Conservation (phyloP, 1,284 basidiomycete species). For the Mycena sp. region DNA sequence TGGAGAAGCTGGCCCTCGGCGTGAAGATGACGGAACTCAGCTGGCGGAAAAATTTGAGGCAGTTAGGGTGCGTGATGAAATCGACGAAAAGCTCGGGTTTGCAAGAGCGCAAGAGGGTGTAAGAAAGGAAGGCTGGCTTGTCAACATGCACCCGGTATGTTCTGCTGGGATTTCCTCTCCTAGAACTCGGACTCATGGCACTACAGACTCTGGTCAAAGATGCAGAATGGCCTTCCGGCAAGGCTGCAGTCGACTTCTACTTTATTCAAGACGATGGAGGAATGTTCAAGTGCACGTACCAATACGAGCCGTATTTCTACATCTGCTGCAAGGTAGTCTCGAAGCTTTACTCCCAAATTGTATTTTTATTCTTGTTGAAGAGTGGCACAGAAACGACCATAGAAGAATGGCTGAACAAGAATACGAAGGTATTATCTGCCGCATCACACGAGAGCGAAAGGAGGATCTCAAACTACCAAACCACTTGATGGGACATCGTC, state of each 20-base stretch:
- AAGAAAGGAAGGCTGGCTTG: constrained; percentile 88
- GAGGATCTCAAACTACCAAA: constrained; percentile 97
- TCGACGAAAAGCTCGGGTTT: constrained; percentile 96
- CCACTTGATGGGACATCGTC: constrained; percentile 92
- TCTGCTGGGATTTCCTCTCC: constrained; percentile 7
- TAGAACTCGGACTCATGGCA: background rate
- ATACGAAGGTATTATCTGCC: constrained; percentile 88
- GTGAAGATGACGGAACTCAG: constrained; percentile 89
- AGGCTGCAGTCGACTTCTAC: constrained; percentile 95
- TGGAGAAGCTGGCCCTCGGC: constrained; percentile 57
- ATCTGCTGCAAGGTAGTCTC: constrained; percentile 86
- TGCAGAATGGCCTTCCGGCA: constrained; percentile 81
- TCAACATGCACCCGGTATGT: constrained; percentile 98
- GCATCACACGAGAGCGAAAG: constrained; percentile 85
- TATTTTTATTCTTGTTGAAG: constrained; percentile 50
- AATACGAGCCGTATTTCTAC: constrained; percentile 95
- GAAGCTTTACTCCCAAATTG: background rate
- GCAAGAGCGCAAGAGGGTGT: constrained; percentile 79
- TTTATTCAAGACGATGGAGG: constrained; percentile 97
- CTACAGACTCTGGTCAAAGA: constrained; percentile 86
- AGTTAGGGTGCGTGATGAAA: constrained; percentile 79
- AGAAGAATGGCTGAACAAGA: constrained; percentile 96
- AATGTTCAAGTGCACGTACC: constrained; percentile 95
- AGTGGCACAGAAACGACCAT: constrained; percentile 88
- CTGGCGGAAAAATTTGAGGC: constrained; percentile 87